Evolutionary conservation across 1,139 yeast genomes (phyloP).

Genomic region (Scheffersomyces segobiensis): DNA sequence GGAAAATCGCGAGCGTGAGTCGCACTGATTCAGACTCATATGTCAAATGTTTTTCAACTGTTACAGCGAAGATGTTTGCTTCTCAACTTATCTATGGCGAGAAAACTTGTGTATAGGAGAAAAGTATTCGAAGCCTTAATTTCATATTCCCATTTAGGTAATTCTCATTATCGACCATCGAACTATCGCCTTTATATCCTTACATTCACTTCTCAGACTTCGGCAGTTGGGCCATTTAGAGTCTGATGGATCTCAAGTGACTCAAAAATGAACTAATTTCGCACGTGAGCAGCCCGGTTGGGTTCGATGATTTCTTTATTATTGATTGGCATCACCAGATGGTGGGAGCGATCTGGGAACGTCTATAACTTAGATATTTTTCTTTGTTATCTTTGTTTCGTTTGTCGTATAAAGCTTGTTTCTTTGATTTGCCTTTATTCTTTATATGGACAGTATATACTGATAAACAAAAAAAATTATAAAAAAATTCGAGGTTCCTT

Average conservation of each 20-base stretch:
- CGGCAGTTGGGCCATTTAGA: not conserved
- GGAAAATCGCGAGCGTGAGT: not conserved
- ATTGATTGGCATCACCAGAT: not conserved
- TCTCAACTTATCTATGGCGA: not conserved
- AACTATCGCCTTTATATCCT: not conserved
- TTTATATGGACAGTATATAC: not conserved
- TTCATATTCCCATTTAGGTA: not conserved
- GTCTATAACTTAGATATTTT: not conserved
- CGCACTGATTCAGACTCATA: not conserved
- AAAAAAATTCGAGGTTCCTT: not conserved
- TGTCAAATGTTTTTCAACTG: not conserved
- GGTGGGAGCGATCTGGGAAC: not conserved
- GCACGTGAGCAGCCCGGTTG: not conserved
- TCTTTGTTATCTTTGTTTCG: not conserved
- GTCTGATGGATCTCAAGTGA: not conserved
- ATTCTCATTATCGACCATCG: not conserved
- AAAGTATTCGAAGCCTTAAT: not conserved
- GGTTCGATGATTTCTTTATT: not conserved
- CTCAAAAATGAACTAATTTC: not conserved
- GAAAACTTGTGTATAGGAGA: not conserved
- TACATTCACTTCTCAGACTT: not conserved
- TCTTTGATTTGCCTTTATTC: not conserved
- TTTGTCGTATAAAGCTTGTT: not conserved
- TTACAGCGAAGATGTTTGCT: not conserved
- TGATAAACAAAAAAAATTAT: not conserved